Base-by-base conservation (phyloP, 345 rosid genomes). In the Gossypium raimondii region DNA sequence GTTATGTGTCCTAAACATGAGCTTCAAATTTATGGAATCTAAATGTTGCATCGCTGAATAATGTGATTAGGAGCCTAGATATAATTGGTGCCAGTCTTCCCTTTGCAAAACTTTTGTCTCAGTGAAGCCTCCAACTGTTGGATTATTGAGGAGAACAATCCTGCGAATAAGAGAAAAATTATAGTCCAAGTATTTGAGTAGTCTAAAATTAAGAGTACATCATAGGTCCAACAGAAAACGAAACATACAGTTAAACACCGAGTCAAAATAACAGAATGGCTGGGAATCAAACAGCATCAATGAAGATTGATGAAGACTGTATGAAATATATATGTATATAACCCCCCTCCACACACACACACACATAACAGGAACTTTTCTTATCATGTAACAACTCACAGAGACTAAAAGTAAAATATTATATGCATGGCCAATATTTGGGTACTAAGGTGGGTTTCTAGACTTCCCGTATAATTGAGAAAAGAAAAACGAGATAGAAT, bases 121-220 rank as follows among this genome's bases (percentile, higher is more conserved):
- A 91, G 65, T 11, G 73, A 68, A 79, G 85, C 84, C 82, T 84
- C 93, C 81, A 93, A 70, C 48, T 56, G 79, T 63, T 82, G 86
- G 68, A 95, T 80, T 72, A 86, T 77, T 16, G 78, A 68, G 50
- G 93, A 77, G 77, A 93, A 88, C 67, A 82, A 52, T 75, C 92
- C 93, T 93, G 89, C 85, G 29, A 20, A 73, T 0, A 41, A 24
- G n/a, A 67, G 38, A 52, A 52, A 1, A 52, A 14, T 8, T 45
- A 45, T 11, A 11, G 10, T 45, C 10, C 50, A 34, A 34, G 1
- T 34, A 34, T 34, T 5, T 34, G 7, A 34, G 41, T 34, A 34
- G 41, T 34, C 41, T 34, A 34, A 34, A 34, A 34, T 34, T 34
- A 34, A 34, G 38, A 34, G 6, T 4, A 34, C 6, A 34, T 34